Percentiles rank a stretch among this genome's conserved stretches.
phyloP scores from a whole-genome alignment of 768 basidiomycete species.

The Russula lepida region DNA sequence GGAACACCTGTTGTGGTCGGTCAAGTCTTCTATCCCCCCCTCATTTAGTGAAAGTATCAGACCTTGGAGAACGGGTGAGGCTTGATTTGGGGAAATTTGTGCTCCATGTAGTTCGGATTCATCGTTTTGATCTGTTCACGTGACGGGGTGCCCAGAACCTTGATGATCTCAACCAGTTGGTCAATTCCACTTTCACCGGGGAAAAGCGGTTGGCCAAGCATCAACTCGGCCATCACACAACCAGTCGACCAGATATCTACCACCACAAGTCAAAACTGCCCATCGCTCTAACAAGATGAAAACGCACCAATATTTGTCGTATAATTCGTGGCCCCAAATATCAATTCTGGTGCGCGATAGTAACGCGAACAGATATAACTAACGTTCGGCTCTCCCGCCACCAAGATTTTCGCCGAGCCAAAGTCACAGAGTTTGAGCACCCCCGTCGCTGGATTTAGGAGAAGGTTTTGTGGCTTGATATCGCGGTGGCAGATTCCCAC shows the following conservation, averaged over 20 bases:
- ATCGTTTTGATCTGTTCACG: conserved; percentile 99
- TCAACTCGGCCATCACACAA: conserved; percentile 99
- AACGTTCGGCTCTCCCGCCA: conserved; percentile 97
- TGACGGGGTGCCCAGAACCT: conserved; percentile 96
- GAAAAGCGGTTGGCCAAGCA: conserved; percentile 98
- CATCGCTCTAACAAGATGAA: neutral
- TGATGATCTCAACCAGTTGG: conserved; percentile 99
- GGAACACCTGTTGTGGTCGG: conserved; percentile 66
- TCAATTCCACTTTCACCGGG: conserved; percentile 99
- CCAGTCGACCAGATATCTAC: conserved; percentile 99
- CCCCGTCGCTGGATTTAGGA: conserved; percentile 94
- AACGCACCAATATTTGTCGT: conserved; percentile 96
- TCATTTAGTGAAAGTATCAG: conserved; percentile 6
- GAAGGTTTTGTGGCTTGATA: conserved; percentile 98
- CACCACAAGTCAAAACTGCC: neutral
- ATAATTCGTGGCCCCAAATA: conserved; percentile 99
- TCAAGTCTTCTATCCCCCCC: conserved; percentile 19
- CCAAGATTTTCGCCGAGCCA: conserved; percentile 96
- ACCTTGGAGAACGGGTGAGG: conserved; percentile 99
- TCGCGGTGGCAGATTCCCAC: conserved; percentile 99
- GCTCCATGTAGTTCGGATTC: conserved; percentile 99
- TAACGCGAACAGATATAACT: conserved; percentile 99
- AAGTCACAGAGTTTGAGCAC: conserved; percentile 98
- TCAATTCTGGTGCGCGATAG: conserved; percentile 98
- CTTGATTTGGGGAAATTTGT: conserved; percentile 99